Percentiles rank a stretch among this genome's conserved stretches.
phyloP scores from a whole-genome alignment of 441 rosid genomes.

The Bruguiera hainesii region DNA sequence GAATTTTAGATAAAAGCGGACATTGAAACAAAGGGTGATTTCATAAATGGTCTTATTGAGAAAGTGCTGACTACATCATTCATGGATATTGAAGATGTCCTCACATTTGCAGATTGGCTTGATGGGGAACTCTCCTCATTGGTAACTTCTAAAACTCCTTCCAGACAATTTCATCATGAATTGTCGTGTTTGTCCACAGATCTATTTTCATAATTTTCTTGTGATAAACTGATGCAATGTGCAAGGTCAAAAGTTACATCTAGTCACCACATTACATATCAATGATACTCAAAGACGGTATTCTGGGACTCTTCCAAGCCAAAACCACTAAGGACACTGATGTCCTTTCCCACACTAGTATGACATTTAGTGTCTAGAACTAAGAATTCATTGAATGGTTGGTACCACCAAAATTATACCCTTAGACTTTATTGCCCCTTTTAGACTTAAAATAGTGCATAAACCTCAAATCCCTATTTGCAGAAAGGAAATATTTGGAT shows the following conservation, averaged over 20 bases:
- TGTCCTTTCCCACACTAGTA: neutral
- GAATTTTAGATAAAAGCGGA: constrained; percentile 67
- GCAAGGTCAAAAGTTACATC: neutral
- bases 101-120: constrained; percentile 78
- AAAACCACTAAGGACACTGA: neutral
- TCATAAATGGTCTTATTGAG: constrained; percentile 68
- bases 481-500: neutral
- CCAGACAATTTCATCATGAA: constrained; percentile 3
- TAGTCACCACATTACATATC: neutral
- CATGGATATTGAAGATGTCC: constrained; percentile 70
- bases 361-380: too few species aligned
- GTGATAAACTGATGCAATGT: neutral
- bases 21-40: constrained; percentile 78
- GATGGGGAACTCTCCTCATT: constrained; percentile 67
- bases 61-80: constrained; percentile 63
- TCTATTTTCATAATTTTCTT: neutral
- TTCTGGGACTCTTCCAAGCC: neutral
- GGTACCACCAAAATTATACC: too few species aligned
- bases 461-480: too few species aligned
- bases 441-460: too few species aligned
- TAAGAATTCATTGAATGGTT: too few species aligned
- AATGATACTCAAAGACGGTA: neutral
- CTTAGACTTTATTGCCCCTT: too few species aligned
- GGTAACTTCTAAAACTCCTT: constrained; percentile 44
- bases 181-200: neutral